Conservation (phyloP, 1,284 basidiomycete species). For the Marasmius fiardii region DNA sequence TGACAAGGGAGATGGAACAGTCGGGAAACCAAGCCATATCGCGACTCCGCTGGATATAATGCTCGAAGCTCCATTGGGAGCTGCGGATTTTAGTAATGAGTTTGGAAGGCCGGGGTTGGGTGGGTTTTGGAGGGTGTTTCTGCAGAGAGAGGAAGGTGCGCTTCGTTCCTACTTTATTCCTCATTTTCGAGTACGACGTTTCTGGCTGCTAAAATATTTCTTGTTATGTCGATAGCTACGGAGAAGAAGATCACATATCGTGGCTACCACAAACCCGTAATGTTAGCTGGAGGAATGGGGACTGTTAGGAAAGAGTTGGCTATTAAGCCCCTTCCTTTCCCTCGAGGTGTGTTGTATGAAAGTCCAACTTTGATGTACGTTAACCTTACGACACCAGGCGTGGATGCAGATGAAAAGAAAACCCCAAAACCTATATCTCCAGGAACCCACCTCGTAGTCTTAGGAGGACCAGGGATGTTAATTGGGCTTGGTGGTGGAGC, state of each 20-base stretch:
- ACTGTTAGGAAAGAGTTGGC: conserved; percentile 86
- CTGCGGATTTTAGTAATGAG: conserved; percentile 98
- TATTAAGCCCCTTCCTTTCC: conserved; percentile 69
- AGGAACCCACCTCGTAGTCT: conserved; percentile 64
- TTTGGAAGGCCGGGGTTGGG: conserved; percentile 89
- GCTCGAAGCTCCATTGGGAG: conserved; percentile 93
- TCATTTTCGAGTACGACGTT: not conserved
- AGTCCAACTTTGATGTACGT: no score
- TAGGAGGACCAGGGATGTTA: conserved; percentile 96
- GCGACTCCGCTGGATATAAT: conserved; percentile 96
- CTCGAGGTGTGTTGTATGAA: conserved; percentile 75
- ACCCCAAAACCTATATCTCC: not conserved
- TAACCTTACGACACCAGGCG: no score
- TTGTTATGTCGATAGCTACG: no score
- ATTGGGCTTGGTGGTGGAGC: conserved; percentile 98
- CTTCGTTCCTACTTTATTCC: not conserved
- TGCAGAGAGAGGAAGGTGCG: conserved; percentile 58
- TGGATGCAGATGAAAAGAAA: not conserved
- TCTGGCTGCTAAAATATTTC: no score
- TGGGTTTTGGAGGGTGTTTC: conserved; percentile 90
- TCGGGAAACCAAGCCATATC: conserved; percentile 90
- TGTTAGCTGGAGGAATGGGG: conserved; percentile 97
- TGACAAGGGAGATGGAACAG: conserved; percentile 86
- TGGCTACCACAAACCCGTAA: conserved; percentile 99
- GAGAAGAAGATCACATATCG: conserved; percentile 34